Conservation (phyloP, 2,329 filamentous ascomycete species). For the Aspergillus carbonarius region DNA sequence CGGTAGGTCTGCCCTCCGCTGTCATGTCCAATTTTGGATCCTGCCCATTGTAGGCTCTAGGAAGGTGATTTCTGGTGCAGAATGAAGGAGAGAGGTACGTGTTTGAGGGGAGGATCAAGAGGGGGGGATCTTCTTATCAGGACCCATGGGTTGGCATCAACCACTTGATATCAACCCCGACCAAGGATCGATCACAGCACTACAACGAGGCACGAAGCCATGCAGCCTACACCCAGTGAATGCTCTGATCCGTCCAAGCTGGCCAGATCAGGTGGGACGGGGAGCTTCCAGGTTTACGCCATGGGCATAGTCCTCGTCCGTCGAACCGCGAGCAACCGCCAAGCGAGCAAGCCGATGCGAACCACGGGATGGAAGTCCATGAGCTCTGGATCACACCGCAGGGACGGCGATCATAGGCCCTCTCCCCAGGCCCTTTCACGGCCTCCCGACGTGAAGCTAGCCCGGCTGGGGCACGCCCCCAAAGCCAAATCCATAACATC, state of each 20-base stretch:
- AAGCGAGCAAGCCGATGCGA: neutral
- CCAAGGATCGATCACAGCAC: neutral
- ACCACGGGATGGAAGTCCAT: neutral
- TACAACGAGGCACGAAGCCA: neutral
- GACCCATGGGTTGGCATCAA: neutral
- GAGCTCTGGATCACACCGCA: neutral
- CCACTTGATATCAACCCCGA: neutral
- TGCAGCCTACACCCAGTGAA: neutral
- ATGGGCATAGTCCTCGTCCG: neutral
- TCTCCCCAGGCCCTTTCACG: neutral
- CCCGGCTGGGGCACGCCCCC: neutral
- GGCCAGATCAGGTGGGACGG: neutral
- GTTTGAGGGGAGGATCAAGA: neutral
- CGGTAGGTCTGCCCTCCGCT: neutral
- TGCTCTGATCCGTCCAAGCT: neutral
- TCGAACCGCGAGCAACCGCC: constrained; percentile 5
- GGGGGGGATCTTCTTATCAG: neutral
- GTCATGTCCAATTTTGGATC: neutral
- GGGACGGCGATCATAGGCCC: neutral
- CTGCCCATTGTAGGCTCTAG: neutral
- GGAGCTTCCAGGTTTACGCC: neutral
- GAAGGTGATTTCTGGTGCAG: neutral
- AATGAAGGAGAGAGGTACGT: neutral
- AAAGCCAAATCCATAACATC: constrained; percentile 6
- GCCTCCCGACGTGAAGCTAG: neutral